These are phyloP conservation scores for Pseudogymnoascus sp. DNA, from an alignment of 2,329 filamentous ascomycete genomes.

Conservation along the genomic window DNA sequence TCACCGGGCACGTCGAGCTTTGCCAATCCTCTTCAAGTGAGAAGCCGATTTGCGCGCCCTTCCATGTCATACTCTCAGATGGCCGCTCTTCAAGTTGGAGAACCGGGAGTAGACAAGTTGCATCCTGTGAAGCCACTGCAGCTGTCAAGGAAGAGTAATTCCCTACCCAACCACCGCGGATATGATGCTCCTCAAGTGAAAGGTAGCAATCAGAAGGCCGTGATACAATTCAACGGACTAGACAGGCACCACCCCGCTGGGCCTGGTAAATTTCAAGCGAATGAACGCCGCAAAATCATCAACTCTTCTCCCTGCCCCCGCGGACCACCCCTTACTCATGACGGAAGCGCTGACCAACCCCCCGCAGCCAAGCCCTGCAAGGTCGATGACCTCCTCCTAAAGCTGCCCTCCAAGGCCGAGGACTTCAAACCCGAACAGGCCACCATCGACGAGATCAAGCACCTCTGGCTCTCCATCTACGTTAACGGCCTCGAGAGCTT, in stretches of 20 bases:
- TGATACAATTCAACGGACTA: neutral
- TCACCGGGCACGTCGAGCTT: neutral
- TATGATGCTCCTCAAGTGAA: neutral
- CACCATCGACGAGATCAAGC: constrained; percentile 55
- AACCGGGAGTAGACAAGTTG: neutral
- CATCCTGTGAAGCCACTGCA: neutral
- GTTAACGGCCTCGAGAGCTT: constrained; percentile 65
- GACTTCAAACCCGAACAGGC: neutral
- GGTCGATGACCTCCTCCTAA: constrained; percentile 60
- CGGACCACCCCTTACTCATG: neutral
- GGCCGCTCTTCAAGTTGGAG: neutral
- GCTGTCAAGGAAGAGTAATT: neutral
- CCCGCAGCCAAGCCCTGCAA: constrained; percentile 55
- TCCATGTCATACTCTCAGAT: neutral
- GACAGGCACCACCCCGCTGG: neutral
- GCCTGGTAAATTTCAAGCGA: neutral
- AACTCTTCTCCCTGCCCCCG: neutral
- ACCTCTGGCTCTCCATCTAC: constrained; percentile 68
- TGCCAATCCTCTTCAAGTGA: neutral
- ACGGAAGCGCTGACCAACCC: neutral
- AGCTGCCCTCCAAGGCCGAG: constrained; percentile 18
- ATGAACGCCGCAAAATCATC: neutral
- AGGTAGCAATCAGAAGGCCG: neutral
- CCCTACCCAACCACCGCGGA: neutral
- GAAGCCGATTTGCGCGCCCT: neutral